Evolutionary conservation across 225 moss, liverwort and hornwort species (phyloP), one percentile per base, ranked within the genome.

Genomic region (Marchantia paleacea): DNA sequence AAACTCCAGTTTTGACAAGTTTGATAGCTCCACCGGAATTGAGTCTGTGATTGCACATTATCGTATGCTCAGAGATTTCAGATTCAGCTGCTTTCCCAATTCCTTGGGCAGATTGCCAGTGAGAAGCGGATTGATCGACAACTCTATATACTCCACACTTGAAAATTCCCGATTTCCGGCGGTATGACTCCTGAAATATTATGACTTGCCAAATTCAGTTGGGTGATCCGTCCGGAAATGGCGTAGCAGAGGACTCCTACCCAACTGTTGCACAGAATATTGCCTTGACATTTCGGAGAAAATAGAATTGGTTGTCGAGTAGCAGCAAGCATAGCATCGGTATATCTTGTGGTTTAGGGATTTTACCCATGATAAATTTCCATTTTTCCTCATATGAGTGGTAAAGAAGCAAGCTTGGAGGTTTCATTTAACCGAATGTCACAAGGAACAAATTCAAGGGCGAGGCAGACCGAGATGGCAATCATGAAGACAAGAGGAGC

Each of bases 101-200:
- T 77, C 72, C 0, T 0, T 0, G 15, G 82, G 82, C 28, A n/a
- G 65, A 18, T 0, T 0, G 47, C 80, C 80, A n/a, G n/a, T n/a
- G 31, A 86, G 52, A 7, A 26, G 0, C 7, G 0, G 5, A 69
- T 83, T 86, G 20, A 0, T 10, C 18, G 86, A 81, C 69, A 86
- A 60, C 8, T 83, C 82, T 82, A 85, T 55, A 50, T 0, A 0
- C 49, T 14, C 6, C 28, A 85, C 82, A 58, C 10, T 31, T 2
- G 2, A 10, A 85, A 66, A 47, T 67, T 9, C n/a, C 82, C 85
- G 10, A 85, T 82, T 14, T 14, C 10, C 16, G 79, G 0, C 18
- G 85, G 82, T 75, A 85, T 85, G 16, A 28, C 62, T 28, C 82
- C 83, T 7, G 78, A 26, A 8, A 83, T 31, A 74, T 86, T 55